Evolutionary conservation across 2,329 filamentous ascomycete species (phyloP), one percentile per base, ranked within the genome.

Genomic region (Alternaria rosae): DNA sequence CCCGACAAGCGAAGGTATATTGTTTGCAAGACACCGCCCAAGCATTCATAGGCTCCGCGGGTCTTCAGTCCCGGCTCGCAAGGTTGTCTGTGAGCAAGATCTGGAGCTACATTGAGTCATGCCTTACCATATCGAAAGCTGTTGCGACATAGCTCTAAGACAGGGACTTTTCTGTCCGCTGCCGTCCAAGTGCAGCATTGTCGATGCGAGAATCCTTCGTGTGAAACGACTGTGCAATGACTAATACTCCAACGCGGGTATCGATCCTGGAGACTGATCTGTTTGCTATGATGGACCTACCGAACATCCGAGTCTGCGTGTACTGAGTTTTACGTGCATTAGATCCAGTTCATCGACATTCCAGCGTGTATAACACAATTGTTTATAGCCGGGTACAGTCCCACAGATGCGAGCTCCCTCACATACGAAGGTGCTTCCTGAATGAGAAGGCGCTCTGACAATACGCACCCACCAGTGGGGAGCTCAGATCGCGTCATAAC

Each of bases 151-250:
- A n/a, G 35, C 35, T 38, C 2, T 6, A 17, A 38, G 35, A 38
- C 35, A 38, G 3, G 4, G 4, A n/a, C 2, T 1, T 38, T 17
- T 0, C 15, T 10, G 4, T 38, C n/a, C 4, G 2, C 17, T 17
- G 35, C 35, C 35, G 35, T 38, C 8, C 6, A 38, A 38, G 35
- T 9, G 35, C 17, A 38, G 32, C 15, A 38, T 38, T 6, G 17
- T 11, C 35, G 2, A 38, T 17, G 35, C n/a, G 6, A n/a, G 17
- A 38, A n/a, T 17, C 35, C 35, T 8, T 6, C 1, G 35, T 38
- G 8, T 17, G 4, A 6, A 3, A 17, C 5, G 11, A 0, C 5
- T 17, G 35, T 38, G 17, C 1, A 10, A 10, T n/a, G 32, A n/a
- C 15, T 3, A 0, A 17, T 38, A 17, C 0, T 11, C 17, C n/a